Percentiles rank a stretch among this genome's conserved stretches.
Evolutionary conservation across 1,139 yeast genomes (phyloP).

Genomic region (Petasospora rhodanensis): DNA sequence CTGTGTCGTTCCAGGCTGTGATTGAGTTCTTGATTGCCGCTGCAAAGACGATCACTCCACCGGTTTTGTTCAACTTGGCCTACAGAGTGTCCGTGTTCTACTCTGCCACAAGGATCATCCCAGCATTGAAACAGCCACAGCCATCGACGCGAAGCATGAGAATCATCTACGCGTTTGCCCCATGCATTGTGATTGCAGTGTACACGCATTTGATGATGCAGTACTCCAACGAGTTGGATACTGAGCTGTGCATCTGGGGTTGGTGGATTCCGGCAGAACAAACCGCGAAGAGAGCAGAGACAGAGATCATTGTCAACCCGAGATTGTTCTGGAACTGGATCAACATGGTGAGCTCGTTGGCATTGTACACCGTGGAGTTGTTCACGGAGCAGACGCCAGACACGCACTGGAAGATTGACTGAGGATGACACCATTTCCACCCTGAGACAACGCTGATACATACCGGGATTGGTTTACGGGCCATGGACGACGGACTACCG

Average conservation of each 20-base stretch:
- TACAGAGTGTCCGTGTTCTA: slow-evolving; percentile 85
- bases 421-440: too few relatives aligned
- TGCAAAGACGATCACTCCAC: slow-evolving; percentile 71
- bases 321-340: slow-evolving; percentile 98
- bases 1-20: slow-evolving; percentile 58
- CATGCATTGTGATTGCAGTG: slow-evolving; percentile 89
- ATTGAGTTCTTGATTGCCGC: slow-evolving; percentile 69
- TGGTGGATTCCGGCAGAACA: slow-evolving; percentile 34
- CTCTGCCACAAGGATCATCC: slow-evolving; percentile 91
- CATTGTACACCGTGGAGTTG: slow-evolving; percentile 77
- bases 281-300: slow-evolving; percentile 4
- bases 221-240: slow-evolving; percentile 61
- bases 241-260: slow-evolving; percentile 57
- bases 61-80: slow-evolving; percentile 74
- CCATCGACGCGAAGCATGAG: slow-evolving; percentile 35
- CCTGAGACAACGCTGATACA: too few relatives aligned
- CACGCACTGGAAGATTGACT: slow-evolving; percentile 40
- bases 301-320: slow-evolving; percentile 46
- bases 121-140: slow-evolving; percentile 51
- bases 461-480: too few relatives aligned
- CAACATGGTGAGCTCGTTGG: slow-evolving; percentile 74
- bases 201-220: slow-evolving; percentile 91
- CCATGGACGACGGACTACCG: too few relatives aligned
- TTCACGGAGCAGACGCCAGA: slow-evolving; percentile 34
- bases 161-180: slow-evolving; percentile 80